Evolutionary conservation across 805 yeast genomes (phyloP).

Genomic region (Lipomyces starkeyi): DNA sequence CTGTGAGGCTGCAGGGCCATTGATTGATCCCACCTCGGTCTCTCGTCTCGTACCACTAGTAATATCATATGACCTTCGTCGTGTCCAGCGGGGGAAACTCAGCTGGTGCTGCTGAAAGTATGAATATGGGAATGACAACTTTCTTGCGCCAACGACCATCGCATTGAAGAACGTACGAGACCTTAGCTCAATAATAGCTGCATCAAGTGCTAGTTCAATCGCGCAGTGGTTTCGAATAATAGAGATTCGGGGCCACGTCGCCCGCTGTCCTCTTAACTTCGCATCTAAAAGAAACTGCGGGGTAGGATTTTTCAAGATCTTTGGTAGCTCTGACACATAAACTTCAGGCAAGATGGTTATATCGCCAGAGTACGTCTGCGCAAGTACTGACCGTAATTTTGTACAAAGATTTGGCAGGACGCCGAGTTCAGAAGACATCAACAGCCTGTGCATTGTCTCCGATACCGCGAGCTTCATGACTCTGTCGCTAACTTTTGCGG

Average conservation of each 20-base stretch:
- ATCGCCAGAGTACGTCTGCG: slow-evolving; percentile 92
- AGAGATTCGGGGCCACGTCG: slow-evolving; percentile 92
- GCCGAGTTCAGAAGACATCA: slow-evolving; percentile 76
- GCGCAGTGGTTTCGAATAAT: slow-evolving; percentile 88
- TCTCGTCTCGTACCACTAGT: neutral
- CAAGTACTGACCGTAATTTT: slow-evolving; percentile 72
- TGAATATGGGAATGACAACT: slow-evolving; percentile 3
- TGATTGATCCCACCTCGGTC: neutral
- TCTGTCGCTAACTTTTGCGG: slow-evolving; percentile 22
- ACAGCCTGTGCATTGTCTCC: slow-evolving; percentile 80
- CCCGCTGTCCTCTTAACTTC: slow-evolving; percentile 80
- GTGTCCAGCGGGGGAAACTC: neutral
- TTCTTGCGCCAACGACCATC: slow-evolving; percentile 21
- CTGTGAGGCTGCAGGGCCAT: neutral
- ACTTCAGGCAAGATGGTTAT: slow-evolving; percentile 88
- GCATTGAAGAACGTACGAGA: slow-evolving; percentile 30
- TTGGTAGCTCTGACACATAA: slow-evolving; percentile 59
- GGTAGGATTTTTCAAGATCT: slow-evolving; percentile 79
- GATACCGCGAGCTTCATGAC: slow-evolving; percentile 53
- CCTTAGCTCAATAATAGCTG: slow-evolving; percentile 57
- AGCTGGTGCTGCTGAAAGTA: slow-evolving; percentile 10
- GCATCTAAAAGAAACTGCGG: slow-evolving; percentile 73
- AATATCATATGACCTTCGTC: neutral
- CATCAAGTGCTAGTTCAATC: slow-evolving; percentile 84
- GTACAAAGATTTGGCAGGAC: slow-evolving; percentile 73